These are phyloP conservation scores for Cyclanthera cordifolia DNA, from an alignment of 306 rosid species.

Conservation along the genomic window DNA sequence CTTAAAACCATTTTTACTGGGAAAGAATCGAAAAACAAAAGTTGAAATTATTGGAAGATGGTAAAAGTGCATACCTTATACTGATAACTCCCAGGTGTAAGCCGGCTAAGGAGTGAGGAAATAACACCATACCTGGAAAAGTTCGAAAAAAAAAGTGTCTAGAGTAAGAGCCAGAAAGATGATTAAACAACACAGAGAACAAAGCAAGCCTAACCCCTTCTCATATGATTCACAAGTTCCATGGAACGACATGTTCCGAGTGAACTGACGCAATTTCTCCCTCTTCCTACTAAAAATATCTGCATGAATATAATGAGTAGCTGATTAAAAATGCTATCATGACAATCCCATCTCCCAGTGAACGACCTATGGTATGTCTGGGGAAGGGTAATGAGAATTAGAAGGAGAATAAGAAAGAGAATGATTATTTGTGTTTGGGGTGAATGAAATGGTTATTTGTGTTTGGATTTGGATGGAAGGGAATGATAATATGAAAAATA, in stretches of 20 bases:
- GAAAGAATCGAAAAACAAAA: neutral
- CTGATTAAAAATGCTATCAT: slow-evolving; percentile 22
- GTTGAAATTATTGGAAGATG: neutral
- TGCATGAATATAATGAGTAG: slow-evolving; percentile 23
- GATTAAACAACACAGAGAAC: slow-evolving; percentile 13
- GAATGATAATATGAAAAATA: no score
- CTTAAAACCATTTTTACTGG: slow-evolving; percentile 1
- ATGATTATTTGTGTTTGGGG: no score
- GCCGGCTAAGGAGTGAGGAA: slow-evolving; percentile 56
- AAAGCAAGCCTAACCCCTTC: slow-evolving; percentile 43
- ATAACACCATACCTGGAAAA: slow-evolving; percentile 49
- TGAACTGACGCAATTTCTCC: slow-evolving; percentile 48
- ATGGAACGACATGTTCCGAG: slow-evolving; percentile 32
- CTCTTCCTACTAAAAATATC: slow-evolving; percentile 50
- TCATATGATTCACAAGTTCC: slow-evolving; percentile 35
- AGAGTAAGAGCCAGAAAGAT: slow-evolving; percentile 13
- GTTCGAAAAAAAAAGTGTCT: slow-evolving; percentile 17
- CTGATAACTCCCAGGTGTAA: slow-evolving; percentile 30
- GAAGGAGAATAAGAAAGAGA: no score
- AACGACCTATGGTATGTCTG: no score
- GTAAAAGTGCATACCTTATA: slow-evolving; percentile 33
- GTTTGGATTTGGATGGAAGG: no score
- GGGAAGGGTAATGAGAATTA: no score
- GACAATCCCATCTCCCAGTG: neutral
- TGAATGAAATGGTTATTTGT: no score